These are phyloP conservation scores for Ambrosiella xylebori DNA, from an alignment of 2,329 filamentous ascomycete species.

Conservation along the genomic window DNA sequence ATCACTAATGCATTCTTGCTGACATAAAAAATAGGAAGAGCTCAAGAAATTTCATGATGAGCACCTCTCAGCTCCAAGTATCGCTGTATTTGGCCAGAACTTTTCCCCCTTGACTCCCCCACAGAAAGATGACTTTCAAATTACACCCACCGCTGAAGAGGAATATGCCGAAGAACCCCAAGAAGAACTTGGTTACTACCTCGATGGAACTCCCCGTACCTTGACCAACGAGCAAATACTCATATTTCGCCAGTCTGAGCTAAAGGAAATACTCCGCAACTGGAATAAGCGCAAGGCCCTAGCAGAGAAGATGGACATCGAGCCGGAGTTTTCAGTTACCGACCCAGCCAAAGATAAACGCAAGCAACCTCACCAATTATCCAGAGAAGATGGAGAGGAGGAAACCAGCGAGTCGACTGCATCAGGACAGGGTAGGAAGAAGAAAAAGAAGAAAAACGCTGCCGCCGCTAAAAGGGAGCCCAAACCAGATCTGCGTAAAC, in stretches of 20 bases:
- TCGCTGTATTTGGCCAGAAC: background rate
- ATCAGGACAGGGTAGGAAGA: constrained; percentile 17
- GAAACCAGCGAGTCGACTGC: constrained; percentile 4
- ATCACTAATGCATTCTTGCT: background rate
- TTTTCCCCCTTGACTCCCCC: background rate
- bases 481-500: constrained; percentile 46
- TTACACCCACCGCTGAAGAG: constrained; percentile 15
- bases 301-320: constrained; percentile 5
- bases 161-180: constrained; percentile 23
- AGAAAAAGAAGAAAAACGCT: constrained; percentile 19
- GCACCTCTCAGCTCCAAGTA: background rate
- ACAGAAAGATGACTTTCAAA: background rate
- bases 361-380: background rate
- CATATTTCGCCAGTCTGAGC: constrained; percentile 79
- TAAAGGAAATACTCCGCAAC: constrained; percentile 48
- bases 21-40: constrained; percentile 1
- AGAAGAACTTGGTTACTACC: constrained; percentile 65
- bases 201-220: constrained; percentile 73
- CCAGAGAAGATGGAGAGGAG: constrained; percentile 13
- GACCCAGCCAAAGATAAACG: constrained; percentile 5
- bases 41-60: constrained; percentile 6
- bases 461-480: constrained; percentile 20
- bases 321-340: constrained; percentile 7
- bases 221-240: constrained; percentile 81
- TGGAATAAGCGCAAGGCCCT: constrained; percentile 11